Evolutionary conservation across 2,329 filamentous ascomycete genomes (phyloP).

Genomic region (Hypoxylon sp.): DNA sequence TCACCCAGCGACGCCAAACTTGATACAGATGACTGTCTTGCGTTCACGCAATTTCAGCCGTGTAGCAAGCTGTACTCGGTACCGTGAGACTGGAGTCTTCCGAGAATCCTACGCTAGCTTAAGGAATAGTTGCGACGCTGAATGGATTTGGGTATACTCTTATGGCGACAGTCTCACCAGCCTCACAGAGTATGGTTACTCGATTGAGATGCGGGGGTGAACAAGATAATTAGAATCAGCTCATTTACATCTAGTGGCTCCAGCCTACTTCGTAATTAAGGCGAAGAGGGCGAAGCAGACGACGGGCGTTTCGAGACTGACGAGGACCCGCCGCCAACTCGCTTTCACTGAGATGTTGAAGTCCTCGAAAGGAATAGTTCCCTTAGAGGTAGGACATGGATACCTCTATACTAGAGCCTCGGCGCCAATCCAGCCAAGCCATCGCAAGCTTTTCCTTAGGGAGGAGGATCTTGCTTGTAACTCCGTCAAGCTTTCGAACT

Average conservation of each 20-base stretch:
- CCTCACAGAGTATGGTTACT: neutral
- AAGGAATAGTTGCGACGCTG: slow-evolving; percentile 5
- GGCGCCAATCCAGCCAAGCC: slow-evolving; percentile 41
- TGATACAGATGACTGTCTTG: slow-evolving; percentile 43
- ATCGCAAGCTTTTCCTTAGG: slow-evolving; percentile 30
- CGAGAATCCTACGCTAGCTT: neutral
- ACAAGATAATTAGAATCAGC: neutral
- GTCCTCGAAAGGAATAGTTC: neutral
- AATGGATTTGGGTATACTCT: neutral
- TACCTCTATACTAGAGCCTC: slow-evolving; percentile 12
- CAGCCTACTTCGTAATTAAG: neutral
- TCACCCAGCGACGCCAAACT: slow-evolving; percentile 31
- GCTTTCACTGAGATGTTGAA: neutral
- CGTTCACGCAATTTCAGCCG: slow-evolving; percentile 22
- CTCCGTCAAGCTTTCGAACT: slow-evolving; percentile 35
- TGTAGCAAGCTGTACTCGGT: slow-evolving; percentile 19
- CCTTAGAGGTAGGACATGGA: neutral
- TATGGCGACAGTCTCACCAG: neutral
- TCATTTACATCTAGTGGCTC: neutral
- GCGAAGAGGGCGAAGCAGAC: neutral
- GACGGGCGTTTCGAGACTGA: slow-evolving; percentile 11
- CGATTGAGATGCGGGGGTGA: neutral
- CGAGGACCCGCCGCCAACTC: slow-evolving; percentile 2
- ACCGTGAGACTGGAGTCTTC: slow-evolving; percentile 2
- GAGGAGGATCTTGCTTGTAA: slow-evolving; percentile 26